phyloP scores from a whole-genome alignment of 768 basidiomycete genomes.

The Porpolomopsis calyptriformis region DNA sequence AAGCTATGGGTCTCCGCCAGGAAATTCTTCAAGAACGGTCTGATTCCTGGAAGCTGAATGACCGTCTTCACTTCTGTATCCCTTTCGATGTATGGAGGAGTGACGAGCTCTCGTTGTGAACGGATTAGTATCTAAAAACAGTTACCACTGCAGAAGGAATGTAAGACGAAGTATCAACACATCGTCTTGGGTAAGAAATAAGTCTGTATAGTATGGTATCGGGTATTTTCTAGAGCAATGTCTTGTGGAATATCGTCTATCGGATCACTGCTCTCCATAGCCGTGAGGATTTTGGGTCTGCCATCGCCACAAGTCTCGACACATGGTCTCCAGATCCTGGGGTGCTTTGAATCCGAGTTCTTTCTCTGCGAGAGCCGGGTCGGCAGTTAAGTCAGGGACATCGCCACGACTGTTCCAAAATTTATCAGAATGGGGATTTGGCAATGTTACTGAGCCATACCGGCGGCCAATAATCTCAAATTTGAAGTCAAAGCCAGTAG shows the following conservation, averaged over 20 bases:
- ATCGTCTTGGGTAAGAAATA: background rate
- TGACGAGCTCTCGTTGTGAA: constrained; percentile 10
- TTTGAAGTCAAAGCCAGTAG: constrained; percentile 80
- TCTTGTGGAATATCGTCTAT: background rate
- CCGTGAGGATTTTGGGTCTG: constrained; percentile 86
- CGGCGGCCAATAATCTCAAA: constrained; percentile 85
- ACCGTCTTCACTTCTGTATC: constrained; percentile 38
- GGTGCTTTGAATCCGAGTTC: constrained; percentile 89
- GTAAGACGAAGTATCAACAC: too few species aligned
- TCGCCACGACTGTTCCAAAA: constrained; percentile 63
- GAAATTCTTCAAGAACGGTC: constrained; percentile 24
- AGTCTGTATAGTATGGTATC: background rate
- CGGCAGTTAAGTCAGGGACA: constrained; percentile 92
- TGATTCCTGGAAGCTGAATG: constrained; percentile 29
- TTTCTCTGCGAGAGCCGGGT: constrained; percentile 81
- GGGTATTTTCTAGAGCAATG: background rate
- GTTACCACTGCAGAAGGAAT: background rate
- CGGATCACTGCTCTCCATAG: constrained; percentile 33
- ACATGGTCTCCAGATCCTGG: constrained; percentile 82
- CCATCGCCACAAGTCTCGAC: constrained; percentile 97
- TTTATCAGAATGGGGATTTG: background rate
- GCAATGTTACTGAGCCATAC: constrained; percentile 33
- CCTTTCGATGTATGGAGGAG: constrained; percentile 41
- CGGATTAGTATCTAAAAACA: background rate
- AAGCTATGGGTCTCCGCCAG: constrained; percentile 25